Base-by-base conservation (phyloP, 2,329 filamentous ascomycete species). In the Emericellopsis cladophorae region DNA sequence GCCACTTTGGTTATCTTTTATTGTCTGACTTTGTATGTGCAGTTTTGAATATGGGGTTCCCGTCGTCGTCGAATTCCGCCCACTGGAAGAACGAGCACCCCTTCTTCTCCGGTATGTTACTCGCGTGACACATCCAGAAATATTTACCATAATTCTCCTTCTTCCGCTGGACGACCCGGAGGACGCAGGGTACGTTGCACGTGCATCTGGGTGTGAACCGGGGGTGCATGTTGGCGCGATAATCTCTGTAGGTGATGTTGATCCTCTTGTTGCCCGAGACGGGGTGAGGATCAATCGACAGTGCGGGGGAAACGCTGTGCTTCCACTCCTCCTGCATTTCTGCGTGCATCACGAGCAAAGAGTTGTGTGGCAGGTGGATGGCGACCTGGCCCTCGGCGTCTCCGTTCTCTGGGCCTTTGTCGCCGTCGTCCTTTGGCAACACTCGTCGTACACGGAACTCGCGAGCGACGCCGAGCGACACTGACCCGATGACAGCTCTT, bases 281-380 rank as follows among this genome's bases (percentile, higher is more conserved):
- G 0, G 89, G 86, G 57, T 98, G 92, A 1, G 87, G 86, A 45
- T 88, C 82, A 44, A 96, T 84, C 4, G 80, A 76, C 38, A 72
- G 68, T 0, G 84, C 80, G 0, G 88, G 84, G 0, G 79, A 70
- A 35, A 98, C 84, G 48, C 76, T 75, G 58, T 98, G 92, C 58
- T 95, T 96, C 88, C 88, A 96, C 54, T 84, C 81, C 55, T 96
- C 90, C 55, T 96, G 90, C 86, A 95, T 96, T 55, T 94, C 87
- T 1, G 90, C 89, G 54, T 96, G 89, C 92, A 98, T 96, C 9
- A 96, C 70, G 0, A 98, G 70, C 0, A 96, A 72, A 1, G 86
- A 93, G 58, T 96, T 96, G 59, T 96, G 92, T 0, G 90, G 90
- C 0, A 96, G 76, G 51, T 95, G 87, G 35, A 96, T 92, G 1